Evolutionary conservation across 768 basidiomycete species (phyloP).

Genomic region (Phlebiopsis gigantea): DNA sequence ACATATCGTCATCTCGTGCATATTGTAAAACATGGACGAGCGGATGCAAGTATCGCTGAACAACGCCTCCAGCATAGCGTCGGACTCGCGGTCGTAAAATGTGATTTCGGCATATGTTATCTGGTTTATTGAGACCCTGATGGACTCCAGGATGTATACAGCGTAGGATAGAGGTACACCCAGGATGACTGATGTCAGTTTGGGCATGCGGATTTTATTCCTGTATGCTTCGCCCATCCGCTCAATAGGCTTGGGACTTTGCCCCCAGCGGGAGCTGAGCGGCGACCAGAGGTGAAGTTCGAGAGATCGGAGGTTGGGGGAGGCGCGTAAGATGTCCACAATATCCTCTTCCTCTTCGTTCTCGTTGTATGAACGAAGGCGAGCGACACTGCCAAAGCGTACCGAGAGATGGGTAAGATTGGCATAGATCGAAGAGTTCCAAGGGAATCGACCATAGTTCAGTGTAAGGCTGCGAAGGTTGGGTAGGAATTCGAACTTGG

Average conservation of each 20-base stretch:
- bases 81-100: not conserved
- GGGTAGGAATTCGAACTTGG: not conserved
- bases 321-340: not conserved
- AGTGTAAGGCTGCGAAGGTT: not conserved
- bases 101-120: not conserved
- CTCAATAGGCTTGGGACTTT: not conserved
- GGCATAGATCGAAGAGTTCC: not conserved
- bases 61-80: not conserved
- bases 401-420: not conserved
- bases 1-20: not conserved
- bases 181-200: not conserved
- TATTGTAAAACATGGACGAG: not conserved
- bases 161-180: not conserved
- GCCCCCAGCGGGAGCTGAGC: not conserved
- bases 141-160: not conserved
- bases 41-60: not conserved
- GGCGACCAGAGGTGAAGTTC: not conserved
- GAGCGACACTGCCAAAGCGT: not conserved
- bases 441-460: not conserved
- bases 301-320: not conserved
- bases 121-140: not conserved
- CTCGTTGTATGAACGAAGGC: not conserved
- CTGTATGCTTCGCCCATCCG: not conserved
- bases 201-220: not conserved
- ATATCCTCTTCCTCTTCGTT: not conserved